These are phyloP conservation scores for Thielaviopsis punctulata DNA, from an alignment of 2,329 filamentous ascomycete species.

Conservation along the genomic window DNA sequence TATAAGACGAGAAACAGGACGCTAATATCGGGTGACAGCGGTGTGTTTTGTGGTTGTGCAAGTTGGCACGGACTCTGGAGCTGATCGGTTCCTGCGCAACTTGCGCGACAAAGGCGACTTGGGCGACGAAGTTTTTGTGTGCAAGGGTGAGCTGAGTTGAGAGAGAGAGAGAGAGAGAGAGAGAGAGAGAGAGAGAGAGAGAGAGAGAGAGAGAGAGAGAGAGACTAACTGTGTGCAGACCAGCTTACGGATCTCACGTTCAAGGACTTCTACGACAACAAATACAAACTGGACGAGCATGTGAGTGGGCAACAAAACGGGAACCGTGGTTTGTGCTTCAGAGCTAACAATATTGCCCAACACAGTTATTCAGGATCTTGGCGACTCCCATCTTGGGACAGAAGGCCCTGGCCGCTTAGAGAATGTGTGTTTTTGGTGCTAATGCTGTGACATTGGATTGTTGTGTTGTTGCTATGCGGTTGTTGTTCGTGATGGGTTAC, in stretches of 20 bases:
- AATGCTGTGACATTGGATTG: too few species aligned
- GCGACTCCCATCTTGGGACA: not conserved
- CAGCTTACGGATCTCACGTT: not conserved
- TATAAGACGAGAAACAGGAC: not conserved
- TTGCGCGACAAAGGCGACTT: not conserved
- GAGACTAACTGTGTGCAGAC: not conserved
- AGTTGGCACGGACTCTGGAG: not conserved
- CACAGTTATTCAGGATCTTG: not conserved
- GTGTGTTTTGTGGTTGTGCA: not conserved
- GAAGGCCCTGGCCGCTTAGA: too few species aligned
- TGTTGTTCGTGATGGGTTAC: too few species aligned
- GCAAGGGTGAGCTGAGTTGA: not conserved
- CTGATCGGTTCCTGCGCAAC: not conserved
- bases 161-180: not conserved
- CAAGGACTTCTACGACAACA: not conserved
- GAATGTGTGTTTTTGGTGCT: too few species aligned
- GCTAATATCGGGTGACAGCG: not conserved
- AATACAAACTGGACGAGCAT: not conserved
- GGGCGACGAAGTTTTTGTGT: not conserved
- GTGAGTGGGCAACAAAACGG: not conserved
- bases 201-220: not conserved
- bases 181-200: too few species aligned
- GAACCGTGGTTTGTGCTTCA: not conserved
- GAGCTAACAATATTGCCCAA: too few species aligned
- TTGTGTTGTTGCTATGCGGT: too few species aligned